These are phyloP conservation scores for Capsicum baccatum DNA, from an alignment of 257 asterid species.

Conservation along the genomic window DNA sequence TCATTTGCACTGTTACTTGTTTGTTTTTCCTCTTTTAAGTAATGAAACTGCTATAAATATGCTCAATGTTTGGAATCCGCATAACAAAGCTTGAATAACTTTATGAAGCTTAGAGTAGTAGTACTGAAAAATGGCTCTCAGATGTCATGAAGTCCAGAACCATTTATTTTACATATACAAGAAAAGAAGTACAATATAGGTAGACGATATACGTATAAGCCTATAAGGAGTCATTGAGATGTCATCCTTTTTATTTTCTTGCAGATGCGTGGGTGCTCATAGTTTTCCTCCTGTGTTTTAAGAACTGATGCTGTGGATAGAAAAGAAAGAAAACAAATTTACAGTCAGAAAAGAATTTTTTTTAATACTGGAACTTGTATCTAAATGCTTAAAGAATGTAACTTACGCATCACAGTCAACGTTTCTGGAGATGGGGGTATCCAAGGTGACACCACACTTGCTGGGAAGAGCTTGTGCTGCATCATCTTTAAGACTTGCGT, in stretches of 20 bases:
- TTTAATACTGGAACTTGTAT: neutral
- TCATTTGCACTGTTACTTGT: neutral
- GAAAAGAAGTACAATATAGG: neutral
- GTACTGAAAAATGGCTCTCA: neutral
- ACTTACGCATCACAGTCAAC: constrained; percentile 45
- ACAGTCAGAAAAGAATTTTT: neutral
- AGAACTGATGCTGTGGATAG: neutral
- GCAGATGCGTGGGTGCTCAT: neutral
- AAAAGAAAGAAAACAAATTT: neutral
- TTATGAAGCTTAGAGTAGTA: neutral
- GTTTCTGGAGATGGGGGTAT: constrained; percentile 47
- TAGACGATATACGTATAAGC: neutral
- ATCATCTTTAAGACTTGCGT: constrained; percentile 41
- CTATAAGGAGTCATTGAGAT: neutral
- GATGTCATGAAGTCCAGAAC: neutral
- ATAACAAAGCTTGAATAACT: neutral
- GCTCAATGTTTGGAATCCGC: no score
- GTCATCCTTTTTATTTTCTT: neutral
- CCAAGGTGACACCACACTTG: constrained; percentile 44
- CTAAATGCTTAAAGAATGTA: neutral
- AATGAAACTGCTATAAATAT: no score
- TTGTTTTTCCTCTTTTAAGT: no score
- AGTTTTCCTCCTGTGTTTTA: neutral
- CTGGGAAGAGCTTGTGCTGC: constrained; percentile 43
- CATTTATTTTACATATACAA: neutral